These are phyloP conservation scores for Vararia minispora DNA, from an alignment of 768 basidiomycete species.

Conservation along the genomic window DNA sequence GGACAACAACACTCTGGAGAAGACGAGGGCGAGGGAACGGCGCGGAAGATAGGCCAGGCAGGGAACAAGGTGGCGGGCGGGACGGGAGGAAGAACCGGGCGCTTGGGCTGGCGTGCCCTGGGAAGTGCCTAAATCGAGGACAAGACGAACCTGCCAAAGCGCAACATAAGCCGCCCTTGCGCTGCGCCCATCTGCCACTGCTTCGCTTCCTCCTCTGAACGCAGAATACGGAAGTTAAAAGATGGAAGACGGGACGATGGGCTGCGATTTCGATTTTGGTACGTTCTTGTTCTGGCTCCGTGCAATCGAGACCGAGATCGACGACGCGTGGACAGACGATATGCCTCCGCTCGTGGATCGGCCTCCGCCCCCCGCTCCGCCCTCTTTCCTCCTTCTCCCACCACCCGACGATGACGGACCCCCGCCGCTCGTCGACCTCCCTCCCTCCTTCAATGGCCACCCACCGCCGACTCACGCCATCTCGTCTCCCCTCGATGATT, in stretches of 20 bases:
- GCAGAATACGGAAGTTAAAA: slow-evolving; percentile 5
- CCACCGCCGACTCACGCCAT: slow-evolving; percentile 14
- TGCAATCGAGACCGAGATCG: slow-evolving; percentile 11
- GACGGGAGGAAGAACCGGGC: too few relatives aligned
- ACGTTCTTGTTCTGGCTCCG: slow-evolving; percentile 7
- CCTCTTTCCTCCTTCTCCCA: slow-evolving; percentile 28
- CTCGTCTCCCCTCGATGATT: slow-evolving; percentile 9
- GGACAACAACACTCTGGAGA: too few relatives aligned
- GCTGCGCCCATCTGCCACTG: neutral
- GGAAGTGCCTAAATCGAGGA: too few relatives aligned
- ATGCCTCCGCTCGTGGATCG: slow-evolving; percentile 37
- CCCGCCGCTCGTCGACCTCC: slow-evolving; percentile 19
- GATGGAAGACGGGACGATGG: slow-evolving; percentile 2
- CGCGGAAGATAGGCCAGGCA: too few relatives aligned
- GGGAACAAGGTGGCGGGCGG: too few relatives aligned
- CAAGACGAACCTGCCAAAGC: too few relatives aligned
- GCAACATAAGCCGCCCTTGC: too few relatives aligned
- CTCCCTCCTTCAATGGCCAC: slow-evolving; percentile 18
- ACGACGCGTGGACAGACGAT: slow-evolving; percentile 18
- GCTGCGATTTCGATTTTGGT: slow-evolving; percentile 10
- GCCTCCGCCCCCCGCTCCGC: slow-evolving; percentile 37
- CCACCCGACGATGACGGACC: slow-evolving; percentile 17
- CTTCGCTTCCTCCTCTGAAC: neutral
- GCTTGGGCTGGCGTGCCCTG: too few relatives aligned
- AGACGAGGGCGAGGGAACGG: too few relatives aligned